Evolutionary conservation across 2,329 filamentous ascomycete species (phyloP).

Genomic region (Xylaria digitata): DNA sequence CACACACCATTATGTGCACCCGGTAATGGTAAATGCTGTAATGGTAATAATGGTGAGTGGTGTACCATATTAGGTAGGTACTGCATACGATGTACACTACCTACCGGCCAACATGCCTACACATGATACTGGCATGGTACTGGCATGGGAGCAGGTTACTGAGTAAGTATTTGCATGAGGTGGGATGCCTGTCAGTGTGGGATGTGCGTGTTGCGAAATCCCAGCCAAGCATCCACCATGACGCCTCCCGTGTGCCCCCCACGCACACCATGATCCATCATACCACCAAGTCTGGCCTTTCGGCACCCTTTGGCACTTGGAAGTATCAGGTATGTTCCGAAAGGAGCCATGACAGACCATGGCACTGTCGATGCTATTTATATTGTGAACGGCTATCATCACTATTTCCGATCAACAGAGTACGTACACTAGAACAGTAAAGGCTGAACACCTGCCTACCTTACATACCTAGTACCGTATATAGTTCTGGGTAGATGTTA

Average conservation of each 20-base stretch:
- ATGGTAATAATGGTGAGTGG: slow-evolving; percentile 20
- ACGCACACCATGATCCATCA: slow-evolving; percentile 34
- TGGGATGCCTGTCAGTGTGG: slow-evolving; percentile 29
- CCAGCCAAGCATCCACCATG: slow-evolving; percentile 27
- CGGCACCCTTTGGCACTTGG: slow-evolving; percentile 23
- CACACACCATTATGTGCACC: slow-evolving; percentile 24
- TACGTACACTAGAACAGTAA: slow-evolving; percentile 5
- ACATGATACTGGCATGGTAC: slow-evolving; percentile 22
- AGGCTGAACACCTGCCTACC: slow-evolving; percentile 20
- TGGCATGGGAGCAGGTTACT: too few relatives aligned
- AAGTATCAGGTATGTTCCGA: slow-evolving; percentile 30
- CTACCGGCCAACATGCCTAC: slow-evolving; percentile 6
- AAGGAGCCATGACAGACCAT: slow-evolving; percentile 30
- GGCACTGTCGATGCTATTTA: slow-evolving; percentile 30
- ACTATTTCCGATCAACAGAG: slow-evolving; percentile 15
- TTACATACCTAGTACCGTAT: background rate
- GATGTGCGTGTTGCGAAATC: slow-evolving; percentile 31
- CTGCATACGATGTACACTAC: slow-evolving; percentile 20
- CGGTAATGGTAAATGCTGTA: slow-evolving; percentile 12
- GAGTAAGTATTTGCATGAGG: slow-evolving; percentile 22
- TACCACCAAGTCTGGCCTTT: slow-evolving; percentile 31
- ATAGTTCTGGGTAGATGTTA: slow-evolving; percentile 23
- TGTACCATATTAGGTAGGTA: slow-evolving; percentile 9
- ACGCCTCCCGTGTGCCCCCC: slow-evolving; percentile 32
- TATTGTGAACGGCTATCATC: slow-evolving; percentile 20